Evolutionary conservation across 495 filamentous ascomycete species (phyloP), one percentile per base, ranked within the genome.

Genomic region (Oidiodendron maius): DNA sequence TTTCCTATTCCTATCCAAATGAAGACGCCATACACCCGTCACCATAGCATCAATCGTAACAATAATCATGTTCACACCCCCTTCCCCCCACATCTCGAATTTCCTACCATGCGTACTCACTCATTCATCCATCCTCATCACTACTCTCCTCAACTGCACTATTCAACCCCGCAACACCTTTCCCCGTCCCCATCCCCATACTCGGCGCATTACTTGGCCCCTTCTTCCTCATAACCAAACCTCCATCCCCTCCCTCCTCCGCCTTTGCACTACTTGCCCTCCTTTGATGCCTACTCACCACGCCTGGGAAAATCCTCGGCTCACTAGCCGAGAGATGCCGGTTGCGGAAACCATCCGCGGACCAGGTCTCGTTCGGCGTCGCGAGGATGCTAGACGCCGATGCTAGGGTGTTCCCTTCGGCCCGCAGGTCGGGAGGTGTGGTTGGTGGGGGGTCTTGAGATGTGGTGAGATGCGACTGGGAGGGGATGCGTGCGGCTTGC

Each of bases 271-370:
- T n/a, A 61, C 74, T 84, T 38, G 68, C 64, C 41, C 68, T 67
- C 41, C 76, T 67, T 30, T 71, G 72, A 45, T 71, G 72, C 43
- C 81, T 73, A 57, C 82, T 77, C 18, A 88, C 73, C 40, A 87
- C 72, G 2, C 85, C 84, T 0, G 86, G 86, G 61, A 87, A 86
- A 36, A 87, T 84, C 51, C 77, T 74, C 28, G 83, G 82, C 58
- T 86, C 80, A 18, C 73, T 74, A 0, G 73, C 68, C 11, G 67
- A 73, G 21, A 81, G 66, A 51, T 83, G 58, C 10, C 62, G 44
- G 45, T 66, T 56, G 9, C 40, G 23, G 38, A 56, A 54, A 4
- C 53, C 40, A 55, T 61, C 60, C 46, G 56, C 44, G 45, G 41
- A 53, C 64, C 52, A 55, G 9, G 37, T 35, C 44, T 51, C 60